Evolutionary conservation across 257 asterid genomes (phyloP).

Genomic region (Osmanthus fragrans): DNA sequence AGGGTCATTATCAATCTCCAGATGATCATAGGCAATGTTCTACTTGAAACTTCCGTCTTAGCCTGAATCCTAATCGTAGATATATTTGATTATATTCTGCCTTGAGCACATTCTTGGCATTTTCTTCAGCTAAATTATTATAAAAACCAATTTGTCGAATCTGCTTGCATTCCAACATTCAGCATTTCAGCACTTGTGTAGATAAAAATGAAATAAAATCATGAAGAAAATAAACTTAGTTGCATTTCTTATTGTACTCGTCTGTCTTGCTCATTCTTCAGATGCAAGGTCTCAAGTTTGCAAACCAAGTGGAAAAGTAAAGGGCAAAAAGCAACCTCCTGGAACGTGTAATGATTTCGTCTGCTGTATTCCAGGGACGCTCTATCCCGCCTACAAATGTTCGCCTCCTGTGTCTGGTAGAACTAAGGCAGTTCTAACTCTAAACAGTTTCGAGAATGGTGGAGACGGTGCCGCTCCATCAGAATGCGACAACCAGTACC

Average conservation of each 20-base stretch:
- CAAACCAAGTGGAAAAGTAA: constrained; percentile 27
- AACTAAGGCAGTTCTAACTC: constrained; percentile 22
- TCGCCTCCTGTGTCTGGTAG: constrained; percentile 18
- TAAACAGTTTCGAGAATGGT: constrained; percentile 11
- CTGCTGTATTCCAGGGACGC: constrained; percentile 18
- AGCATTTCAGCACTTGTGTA: not conserved
- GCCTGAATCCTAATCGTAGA: too few species aligned
- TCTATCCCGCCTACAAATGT: constrained; percentile 18
- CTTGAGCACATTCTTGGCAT: not conserved
- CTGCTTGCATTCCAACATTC: not conserved
- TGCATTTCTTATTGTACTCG: not conserved
- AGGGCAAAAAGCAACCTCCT: constrained; percentile 13
- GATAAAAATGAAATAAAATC: not conserved
- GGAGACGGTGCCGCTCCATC: too few species aligned
- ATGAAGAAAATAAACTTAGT: not conserved
- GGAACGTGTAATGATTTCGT: constrained; percentile 4
- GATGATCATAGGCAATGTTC: not conserved
- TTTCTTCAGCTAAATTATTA: not conserved
- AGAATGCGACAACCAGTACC: too few species aligned
- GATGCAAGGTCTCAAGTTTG: constrained; percentile 1
- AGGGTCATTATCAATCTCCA: not conserved
- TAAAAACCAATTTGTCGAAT: not conserved
- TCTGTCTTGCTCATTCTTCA: not conserved
- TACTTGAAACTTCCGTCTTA: not conserved
- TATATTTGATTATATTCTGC: not conserved